These are phyloP conservation scores for Lasiosphaeria miniovina DNA, from an alignment of 495 filamentous ascomycete genomes.

Conservation along the genomic window DNA sequence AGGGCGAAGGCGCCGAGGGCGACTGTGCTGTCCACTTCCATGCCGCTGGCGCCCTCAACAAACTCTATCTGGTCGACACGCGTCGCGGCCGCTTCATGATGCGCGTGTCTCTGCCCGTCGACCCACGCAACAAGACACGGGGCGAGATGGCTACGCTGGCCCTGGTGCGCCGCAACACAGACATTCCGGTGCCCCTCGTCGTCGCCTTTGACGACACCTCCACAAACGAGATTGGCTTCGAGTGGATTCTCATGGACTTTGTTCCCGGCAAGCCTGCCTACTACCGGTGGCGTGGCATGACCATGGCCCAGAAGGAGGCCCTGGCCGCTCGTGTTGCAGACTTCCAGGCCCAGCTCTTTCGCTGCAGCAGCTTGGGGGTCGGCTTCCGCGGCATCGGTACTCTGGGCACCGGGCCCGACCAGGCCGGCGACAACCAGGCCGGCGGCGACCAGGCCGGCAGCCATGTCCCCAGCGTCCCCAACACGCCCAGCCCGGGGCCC, in stretches of 20 bases:
- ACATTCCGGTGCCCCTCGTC: constrained; percentile 51
- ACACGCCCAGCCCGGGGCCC: constrained; percentile 16
- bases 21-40: constrained; percentile 23
- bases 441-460: neutral
- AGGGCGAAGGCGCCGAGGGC: constrained; percentile 1
- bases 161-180: constrained; percentile 44
- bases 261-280: constrained; percentile 42
- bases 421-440: neutral
- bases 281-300: constrained; percentile 41
- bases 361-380: constrained; percentile 23
- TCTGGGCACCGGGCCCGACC: constrained; percentile 10
- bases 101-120: constrained; percentile 53
- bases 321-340: constrained; percentile 40
- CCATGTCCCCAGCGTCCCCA: too few relatives aligned
- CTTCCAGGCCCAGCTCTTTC: constrained; percentile 30
- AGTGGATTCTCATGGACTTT: constrained; percentile 58
- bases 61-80: constrained; percentile 36
- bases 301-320: constrained; percentile 33
- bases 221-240: constrained; percentile 50
- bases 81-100: constrained; percentile 36
- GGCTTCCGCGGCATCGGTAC: constrained; percentile 39
- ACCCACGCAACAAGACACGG: constrained; percentile 48
- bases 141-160: constrained; percentile 56
- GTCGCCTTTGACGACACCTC: constrained; percentile 45
- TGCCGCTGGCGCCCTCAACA: constrained; percentile 32